Evolutionary conservation across 768 basidiomycete species (phyloP).

Genomic region (Neoboletus magnificus): DNA sequence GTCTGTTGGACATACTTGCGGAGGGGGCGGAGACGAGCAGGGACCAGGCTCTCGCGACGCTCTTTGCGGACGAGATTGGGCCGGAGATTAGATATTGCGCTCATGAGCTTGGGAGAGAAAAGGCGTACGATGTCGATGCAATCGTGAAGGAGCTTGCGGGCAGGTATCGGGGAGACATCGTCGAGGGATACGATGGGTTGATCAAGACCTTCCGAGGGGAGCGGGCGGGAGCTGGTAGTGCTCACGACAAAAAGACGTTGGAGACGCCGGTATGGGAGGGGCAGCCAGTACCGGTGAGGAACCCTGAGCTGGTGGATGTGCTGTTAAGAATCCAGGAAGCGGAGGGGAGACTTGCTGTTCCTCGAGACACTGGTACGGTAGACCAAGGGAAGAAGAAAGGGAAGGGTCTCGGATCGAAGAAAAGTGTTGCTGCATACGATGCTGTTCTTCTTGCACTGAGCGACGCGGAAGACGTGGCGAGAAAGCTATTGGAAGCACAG

Average conservation of each 20-base stretch:
- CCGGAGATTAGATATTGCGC: slow-evolving; percentile 92
- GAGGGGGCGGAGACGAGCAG: slow-evolving; percentile 62
- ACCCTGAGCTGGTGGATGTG: slow-evolving; percentile 88
- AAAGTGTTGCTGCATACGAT: slow-evolving; percentile 84
- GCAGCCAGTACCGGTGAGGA: slow-evolving; percentile 78
- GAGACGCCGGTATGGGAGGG: slow-evolving; percentile 73
- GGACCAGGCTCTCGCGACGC: slow-evolving; percentile 82
- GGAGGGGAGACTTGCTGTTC: slow-evolving; percentile 52
- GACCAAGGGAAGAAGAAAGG: slow-evolving; percentile 35
- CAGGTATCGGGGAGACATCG: slow-evolving; percentile 54
- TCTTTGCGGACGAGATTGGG: slow-evolving; percentile 83
- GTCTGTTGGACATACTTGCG: slow-evolving; percentile 67
- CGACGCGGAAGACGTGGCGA: slow-evolving; percentile 84
- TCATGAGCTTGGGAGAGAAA: slow-evolving; percentile 75
- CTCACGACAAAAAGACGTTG: slow-evolving; percentile 51
- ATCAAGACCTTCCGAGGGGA: slow-evolving; percentile 50
- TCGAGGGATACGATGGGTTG: slow-evolving; percentile 59
- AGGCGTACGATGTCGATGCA: slow-evolving; percentile 78
- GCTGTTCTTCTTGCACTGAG: slow-evolving; percentile 78
- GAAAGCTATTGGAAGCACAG: slow-evolving; percentile 79
- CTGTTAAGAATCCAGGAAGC: slow-evolving; percentile 80
- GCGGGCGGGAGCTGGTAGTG: slow-evolving; percentile 33
- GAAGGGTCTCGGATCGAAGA: slow-evolving; percentile 52
- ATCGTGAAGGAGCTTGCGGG: slow-evolving; percentile 65
- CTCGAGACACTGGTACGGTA: slow-evolving; percentile 28